Conservation (phyloP, 2,329 filamentous ascomycete species). For the Cytospora leucostoma region DNA sequence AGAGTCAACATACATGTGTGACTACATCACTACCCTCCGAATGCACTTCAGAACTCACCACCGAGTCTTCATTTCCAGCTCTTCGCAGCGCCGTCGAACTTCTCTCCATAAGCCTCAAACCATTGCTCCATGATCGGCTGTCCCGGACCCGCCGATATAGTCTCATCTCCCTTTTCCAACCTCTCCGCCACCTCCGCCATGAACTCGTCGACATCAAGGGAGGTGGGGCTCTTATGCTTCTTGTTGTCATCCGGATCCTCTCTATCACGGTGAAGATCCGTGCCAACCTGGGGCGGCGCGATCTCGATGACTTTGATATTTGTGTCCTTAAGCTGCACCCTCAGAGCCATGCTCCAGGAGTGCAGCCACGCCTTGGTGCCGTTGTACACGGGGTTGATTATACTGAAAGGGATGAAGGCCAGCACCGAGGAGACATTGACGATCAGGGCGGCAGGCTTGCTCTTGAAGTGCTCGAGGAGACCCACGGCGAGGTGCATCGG, state of each 20-base stretch:
- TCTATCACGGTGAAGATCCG: slow-evolving; percentile 57
- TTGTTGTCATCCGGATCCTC: slow-evolving; percentile 60
- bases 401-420: slow-evolving; percentile 52
- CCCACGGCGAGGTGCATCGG: slow-evolving; percentile 56
- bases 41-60: too few relatives aligned
- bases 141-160: slow-evolving; percentile 46
- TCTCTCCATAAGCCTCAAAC: slow-evolving; percentile 23
- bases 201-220: slow-evolving; percentile 55
- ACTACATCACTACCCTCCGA: too few relatives aligned
- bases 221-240: slow-evolving; percentile 52
- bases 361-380: slow-evolving; percentile 61
- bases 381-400: slow-evolving; percentile 61
- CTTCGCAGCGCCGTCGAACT: slow-evolving; percentile 26
- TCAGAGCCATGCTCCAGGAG: slow-evolving; percentile 57
- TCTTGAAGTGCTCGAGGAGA: slow-evolving; percentile 52
- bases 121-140: slow-evolving; percentile 26
- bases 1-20: too few relatives aligned
- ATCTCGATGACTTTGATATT: slow-evolving; percentile 56
- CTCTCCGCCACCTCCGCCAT: slow-evolving; percentile 48
- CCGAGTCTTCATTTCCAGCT: slow-evolving; percentile 5
- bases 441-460: slow-evolving; percentile 44
- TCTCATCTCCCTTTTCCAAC: slow-evolving; percentile 50
- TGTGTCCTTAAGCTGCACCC: slow-evolving; percentile 49
- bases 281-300: slow-evolving; percentile 55
- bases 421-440: slow-evolving; percentile 58